These are phyloP conservation scores for Thelephora terrestris DNA, from an alignment of 1,284 basidiomycete species.

Conservation along the genomic window DNA sequence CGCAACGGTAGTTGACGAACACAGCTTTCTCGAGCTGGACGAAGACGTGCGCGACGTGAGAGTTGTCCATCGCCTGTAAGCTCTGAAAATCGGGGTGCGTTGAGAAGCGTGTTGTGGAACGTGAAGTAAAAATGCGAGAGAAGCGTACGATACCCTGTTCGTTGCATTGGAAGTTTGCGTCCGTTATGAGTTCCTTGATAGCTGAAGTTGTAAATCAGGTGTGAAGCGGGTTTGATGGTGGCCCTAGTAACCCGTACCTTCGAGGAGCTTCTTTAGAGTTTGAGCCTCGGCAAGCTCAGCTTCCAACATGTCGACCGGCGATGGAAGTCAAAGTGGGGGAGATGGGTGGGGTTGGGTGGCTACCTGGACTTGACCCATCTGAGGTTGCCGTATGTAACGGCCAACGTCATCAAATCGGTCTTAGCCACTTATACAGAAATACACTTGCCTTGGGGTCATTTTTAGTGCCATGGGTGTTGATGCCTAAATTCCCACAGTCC, in stretches of 20 bases:
- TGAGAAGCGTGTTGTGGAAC: background rate
- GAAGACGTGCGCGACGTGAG: constrained; percentile 93
- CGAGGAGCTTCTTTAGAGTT: constrained; percentile 79
- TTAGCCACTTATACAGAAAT: too few species aligned
- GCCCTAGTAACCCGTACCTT: constrained; percentile 47
- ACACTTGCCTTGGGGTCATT: too few species aligned
- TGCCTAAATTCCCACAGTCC: too few species aligned
- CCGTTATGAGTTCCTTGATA: constrained; percentile 95
- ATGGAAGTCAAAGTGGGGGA: too few species aligned
- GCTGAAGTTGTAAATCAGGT: constrained; percentile 38
- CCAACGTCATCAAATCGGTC: too few species aligned
- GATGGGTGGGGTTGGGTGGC: too few species aligned
- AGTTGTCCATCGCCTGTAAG: constrained; percentile 99
- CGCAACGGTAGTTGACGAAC: constrained; percentile 89
- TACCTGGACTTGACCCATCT: too few species aligned
- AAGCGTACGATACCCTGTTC: constrained; percentile 85
- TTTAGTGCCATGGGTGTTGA: too few species aligned
- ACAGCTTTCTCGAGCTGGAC: constrained; percentile 70
- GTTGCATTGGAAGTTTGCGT: constrained; percentile 97
- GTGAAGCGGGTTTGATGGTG: constrained; percentile 8
- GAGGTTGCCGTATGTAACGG: too few species aligned
- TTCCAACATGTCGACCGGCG: constrained; percentile 61
- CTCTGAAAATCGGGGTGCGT: constrained; percentile 33
- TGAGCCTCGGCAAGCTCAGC: constrained; percentile 79
- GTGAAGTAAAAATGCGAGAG: background rate